Base-by-base conservation (phyloP, 2,329 filamentous ascomycete genomes). In the Sclerotinia trifoliorum region DNA sequence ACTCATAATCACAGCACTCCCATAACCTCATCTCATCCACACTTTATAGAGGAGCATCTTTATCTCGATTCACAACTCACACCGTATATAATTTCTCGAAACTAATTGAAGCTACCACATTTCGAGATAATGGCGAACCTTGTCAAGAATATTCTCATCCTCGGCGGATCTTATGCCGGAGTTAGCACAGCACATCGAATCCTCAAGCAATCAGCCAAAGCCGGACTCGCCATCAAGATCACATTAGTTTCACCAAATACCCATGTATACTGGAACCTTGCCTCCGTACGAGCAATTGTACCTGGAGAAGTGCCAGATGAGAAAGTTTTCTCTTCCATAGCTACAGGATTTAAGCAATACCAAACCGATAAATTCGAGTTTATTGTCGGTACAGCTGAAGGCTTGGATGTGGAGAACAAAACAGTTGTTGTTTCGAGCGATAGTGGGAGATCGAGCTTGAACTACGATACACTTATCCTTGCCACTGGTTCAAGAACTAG, bases 401-500 rank as follows among this genome's bases (percentile, higher is more conserved):
- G 73, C 13, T 75, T 87, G 8, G 80, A 83, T 55, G 77, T 81
- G 0, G 75, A 77, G 2, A 71, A 70, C 54, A 83, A 82, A 69
- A 78, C 75, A 0, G 81, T 86, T 24, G 51, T 19, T 73, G 79
- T 86, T 17, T 72, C 76, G 26, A 75, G 78, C 42, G 77, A 77
- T 63, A 60, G 42, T 29, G 78, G 74, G 10, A 79, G 76, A 11
- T 72, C 68, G 8, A 73, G 73, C 24, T 77, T 77, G 15, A 69
- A 71, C 13, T 88, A 87, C 73, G 80, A 86, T 71, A 80, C 81
- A 32, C 79, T 88, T 39, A 74, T 88, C 69, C 76, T 88, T 56
- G 84, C 84, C 17, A 87, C 85, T 3, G 85, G 85, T 8, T 76
- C 82, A 7, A 77, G 79, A 35, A 78, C 80, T 32, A 77, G 74